Evolutionary conservation across 495 filamentous ascomycete species (phyloP).

Genomic region (Neurospora sp.): DNA sequence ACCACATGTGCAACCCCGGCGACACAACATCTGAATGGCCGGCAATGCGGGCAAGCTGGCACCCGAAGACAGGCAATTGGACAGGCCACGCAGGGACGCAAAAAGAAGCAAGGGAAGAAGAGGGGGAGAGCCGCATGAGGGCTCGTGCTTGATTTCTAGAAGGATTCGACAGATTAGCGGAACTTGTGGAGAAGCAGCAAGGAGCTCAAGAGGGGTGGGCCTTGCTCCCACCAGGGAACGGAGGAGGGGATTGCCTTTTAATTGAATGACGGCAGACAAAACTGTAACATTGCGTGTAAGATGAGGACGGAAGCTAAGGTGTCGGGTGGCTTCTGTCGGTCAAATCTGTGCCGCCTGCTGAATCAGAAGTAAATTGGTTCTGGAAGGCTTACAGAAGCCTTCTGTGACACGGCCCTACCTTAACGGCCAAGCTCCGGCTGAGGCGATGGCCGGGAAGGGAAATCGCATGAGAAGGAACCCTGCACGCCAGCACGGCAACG

Average conservation of each 20-base stretch:
- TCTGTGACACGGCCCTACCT: background rate
- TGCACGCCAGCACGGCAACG: background rate
- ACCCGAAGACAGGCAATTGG: background rate
- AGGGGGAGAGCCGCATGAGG: slow-evolving; percentile 3
- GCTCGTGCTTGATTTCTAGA: slow-evolving; percentile 28
- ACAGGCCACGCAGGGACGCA: background rate
- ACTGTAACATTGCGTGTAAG: background rate
- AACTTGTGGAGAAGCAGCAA: slow-evolving; percentile 15
- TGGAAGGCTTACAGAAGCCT: background rate
- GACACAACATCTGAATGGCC: background rate
- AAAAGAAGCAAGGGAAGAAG: background rate
- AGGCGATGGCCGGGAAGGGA: background rate
- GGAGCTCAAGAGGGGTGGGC: slow-evolving; percentile 8
- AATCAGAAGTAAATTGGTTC: background rate
- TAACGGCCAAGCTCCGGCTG: background rate
- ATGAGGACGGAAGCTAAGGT: background rate
- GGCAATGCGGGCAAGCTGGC: background rate
- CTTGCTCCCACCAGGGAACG: slow-evolving; percentile 9
- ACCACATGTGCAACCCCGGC: slow-evolving; percentile 1
- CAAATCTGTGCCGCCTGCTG: background rate
- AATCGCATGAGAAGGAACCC: background rate
- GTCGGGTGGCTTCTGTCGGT: background rate
- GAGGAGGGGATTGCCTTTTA: slow-evolving; percentile 2
- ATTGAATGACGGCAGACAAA: background rate
- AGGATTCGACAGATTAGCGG: slow-evolving; percentile 20